These are phyloP conservation scores for Hemisphaericaspora xylofermentans DNA, from an alignment of 1,139 yeast species.

Conservation along the genomic window DNA sequence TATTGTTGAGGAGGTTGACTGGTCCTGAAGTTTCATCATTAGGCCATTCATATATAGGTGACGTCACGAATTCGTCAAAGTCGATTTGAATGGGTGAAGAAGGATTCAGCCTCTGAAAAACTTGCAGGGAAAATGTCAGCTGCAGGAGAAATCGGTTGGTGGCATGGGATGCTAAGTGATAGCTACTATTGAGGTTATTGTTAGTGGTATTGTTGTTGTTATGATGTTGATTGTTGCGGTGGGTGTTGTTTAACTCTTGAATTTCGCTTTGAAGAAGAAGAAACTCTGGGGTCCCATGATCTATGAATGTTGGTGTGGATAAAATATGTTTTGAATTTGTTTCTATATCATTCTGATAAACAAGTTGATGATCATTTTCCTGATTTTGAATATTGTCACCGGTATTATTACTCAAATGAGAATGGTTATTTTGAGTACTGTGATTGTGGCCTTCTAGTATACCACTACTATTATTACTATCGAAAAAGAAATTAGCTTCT, in stretches of 20 bases:
- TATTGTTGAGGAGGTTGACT: conserved; percentile 10
- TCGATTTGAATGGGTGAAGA: background rate
- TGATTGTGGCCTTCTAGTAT: background rate
- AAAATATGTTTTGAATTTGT: background rate
- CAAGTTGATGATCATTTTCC: background rate
- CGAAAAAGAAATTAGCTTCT: conserved; percentile 5
- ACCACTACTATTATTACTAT: background rate
- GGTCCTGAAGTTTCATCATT: conserved; percentile 14
- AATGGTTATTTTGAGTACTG: too few relatives aligned
- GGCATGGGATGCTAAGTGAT: background rate
- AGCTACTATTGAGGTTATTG: conserved; percentile 1
- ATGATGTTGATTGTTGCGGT: background rate
- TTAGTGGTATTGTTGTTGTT: background rate
- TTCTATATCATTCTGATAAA: background rate
- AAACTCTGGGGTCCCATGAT: conserved; percentile 4
- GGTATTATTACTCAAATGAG: too few relatives aligned
- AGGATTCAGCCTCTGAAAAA: background rate
- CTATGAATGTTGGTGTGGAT: conserved; percentile 4
- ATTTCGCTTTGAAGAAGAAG: conserved; percentile 4
- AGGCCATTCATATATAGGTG: conserved; percentile 18
- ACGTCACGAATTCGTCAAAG: conserved; percentile 11
- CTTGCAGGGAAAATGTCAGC: conserved; percentile 2
- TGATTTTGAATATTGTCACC: background rate
- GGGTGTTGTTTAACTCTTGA: conserved; percentile 3
- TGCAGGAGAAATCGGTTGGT: conserved; percentile 4